Evolutionary conservation across 163 green algal genomes (phyloP).

Genomic region (Prototheca cutis): DNA sequence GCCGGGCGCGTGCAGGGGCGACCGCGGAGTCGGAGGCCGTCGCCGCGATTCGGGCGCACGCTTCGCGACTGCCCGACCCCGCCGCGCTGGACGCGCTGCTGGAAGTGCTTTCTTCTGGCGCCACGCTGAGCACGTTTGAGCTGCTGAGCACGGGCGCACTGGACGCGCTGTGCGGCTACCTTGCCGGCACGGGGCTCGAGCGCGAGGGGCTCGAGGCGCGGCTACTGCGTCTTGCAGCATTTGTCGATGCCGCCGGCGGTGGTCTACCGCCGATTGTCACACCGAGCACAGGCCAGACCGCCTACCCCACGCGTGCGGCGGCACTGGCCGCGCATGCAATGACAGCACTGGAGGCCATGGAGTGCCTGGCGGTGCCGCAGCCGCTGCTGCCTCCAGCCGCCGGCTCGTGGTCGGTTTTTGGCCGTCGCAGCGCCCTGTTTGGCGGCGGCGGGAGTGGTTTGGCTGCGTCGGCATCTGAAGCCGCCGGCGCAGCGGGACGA

Average conservation of each 20-base stretch:
- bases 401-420: neutral
- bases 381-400: neutral
- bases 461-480: neutral
- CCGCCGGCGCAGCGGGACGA: neutral
- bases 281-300: neutral
- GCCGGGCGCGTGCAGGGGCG: no score
- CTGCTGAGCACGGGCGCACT: constrained; percentile 72
- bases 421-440: no score
- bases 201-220: neutral
- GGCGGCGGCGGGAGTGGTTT: constrained; percentile 5
- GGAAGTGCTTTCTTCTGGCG: constrained; percentile 14
- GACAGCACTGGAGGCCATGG: constrained; percentile 52
- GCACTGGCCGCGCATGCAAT: constrained; percentile 70
- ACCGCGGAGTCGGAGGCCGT: constrained; percentile 43
- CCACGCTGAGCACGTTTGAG: constrained; percentile 76
- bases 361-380: constrained; percentile 64
- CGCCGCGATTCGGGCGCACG: constrained; percentile 31
- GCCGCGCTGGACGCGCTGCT: constrained; percentile 45
- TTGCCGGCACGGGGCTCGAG: no score
- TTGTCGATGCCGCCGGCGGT: neutral
- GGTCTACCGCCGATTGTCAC: no score
- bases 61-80: constrained; percentile 22
- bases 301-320: constrained; percentile 20
- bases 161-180: constrained; percentile 42
- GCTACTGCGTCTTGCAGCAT: neutral